Percentiles rank a stretch among this genome's conserved stretches.
Conservation (phyloP, 495 filamentous ascomycete genomes). For the Eremomyces bilateralis region DNA sequence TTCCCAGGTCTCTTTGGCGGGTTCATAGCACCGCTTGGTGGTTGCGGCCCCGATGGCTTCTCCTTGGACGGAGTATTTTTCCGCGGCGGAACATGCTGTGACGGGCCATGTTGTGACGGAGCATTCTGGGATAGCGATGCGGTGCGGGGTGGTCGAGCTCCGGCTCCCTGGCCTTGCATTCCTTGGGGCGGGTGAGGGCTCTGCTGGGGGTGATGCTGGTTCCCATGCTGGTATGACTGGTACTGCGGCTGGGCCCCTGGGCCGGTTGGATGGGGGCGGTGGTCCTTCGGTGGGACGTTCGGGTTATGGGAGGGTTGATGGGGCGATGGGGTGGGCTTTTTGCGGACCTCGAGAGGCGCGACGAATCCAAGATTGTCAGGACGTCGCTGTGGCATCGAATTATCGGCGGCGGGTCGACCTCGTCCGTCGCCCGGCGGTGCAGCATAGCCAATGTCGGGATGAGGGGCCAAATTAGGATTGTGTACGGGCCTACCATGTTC, state of each 20-base stretch:
- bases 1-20: slow-evolving; percentile 31
- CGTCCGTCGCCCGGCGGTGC: background rate
- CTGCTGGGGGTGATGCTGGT: background rate
- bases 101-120: background rate
- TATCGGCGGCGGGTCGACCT: background rate
- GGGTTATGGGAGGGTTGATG: background rate
- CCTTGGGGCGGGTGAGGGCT: background rate
- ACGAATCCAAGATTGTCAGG: background rate
- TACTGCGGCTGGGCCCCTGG: background rate
- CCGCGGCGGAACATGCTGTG: slow-evolving; percentile 11
- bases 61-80: slow-evolving; percentile 7
- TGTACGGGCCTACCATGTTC: too few relatives aligned
- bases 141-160: background rate
- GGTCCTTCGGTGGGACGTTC: background rate
- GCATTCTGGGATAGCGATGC: background rate
- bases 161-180: background rate
- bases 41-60: slow-evolving; percentile 16
- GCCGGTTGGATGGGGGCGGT: background rate
- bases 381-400: background rate
- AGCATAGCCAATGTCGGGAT: background rate
- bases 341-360: background rate
- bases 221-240: background rate
- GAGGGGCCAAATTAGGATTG: background rate
- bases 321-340: background rate
- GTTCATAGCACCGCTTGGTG: background rate